phyloP scores from a whole-genome alignment of 164 flowering plant genomes.

The Litsea cubeba region DNA sequence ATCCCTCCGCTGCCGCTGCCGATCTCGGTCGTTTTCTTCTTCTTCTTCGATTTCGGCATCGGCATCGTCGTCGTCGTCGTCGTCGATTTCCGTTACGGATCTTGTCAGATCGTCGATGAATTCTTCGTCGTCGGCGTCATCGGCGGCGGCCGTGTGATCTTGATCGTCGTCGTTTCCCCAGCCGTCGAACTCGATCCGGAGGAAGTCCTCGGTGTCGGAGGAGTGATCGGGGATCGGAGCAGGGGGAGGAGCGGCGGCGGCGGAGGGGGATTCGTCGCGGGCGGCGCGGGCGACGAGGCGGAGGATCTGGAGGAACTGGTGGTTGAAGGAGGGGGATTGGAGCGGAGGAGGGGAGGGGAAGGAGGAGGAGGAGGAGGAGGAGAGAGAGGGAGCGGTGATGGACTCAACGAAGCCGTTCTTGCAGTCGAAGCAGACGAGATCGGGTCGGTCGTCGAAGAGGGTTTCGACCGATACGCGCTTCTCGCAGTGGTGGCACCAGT shows the following conservation, averaged over 20 bases:
- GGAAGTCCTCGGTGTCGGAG: conserved; percentile 42
- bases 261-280: conserved; percentile 39
- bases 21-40: conserved; percentile 10
- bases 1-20: conserved; percentile 8
- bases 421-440: conserved; percentile 61
- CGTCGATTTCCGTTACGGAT: neutral
- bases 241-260: conserved; percentile 29
- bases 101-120: neutral
- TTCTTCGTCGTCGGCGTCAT: neutral
- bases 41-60: conserved; percentile 5
- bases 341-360: conserved; percentile 9
- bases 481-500: conserved; percentile 79
- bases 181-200: conserved; percentile 59
- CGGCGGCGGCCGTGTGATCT: neutral
- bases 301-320: conserved; percentile 57
- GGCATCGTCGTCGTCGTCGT: too few relatives aligned
- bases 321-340: conserved; percentile 37
- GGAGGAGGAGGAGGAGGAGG: conserved; percentile 1
- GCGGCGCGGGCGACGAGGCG: conserved; percentile 51
- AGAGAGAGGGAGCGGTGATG: conserved; percentile 23
- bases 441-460: conserved; percentile 32
- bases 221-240: conserved; percentile 19
- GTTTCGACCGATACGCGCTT: conserved; percentile 67
- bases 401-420: conserved; percentile 65
- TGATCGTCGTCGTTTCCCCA: conserved; percentile 41